Base-by-base conservation (phyloP, 768 basidiomycete genomes). In the Mrakia hoshinonis region DNA sequence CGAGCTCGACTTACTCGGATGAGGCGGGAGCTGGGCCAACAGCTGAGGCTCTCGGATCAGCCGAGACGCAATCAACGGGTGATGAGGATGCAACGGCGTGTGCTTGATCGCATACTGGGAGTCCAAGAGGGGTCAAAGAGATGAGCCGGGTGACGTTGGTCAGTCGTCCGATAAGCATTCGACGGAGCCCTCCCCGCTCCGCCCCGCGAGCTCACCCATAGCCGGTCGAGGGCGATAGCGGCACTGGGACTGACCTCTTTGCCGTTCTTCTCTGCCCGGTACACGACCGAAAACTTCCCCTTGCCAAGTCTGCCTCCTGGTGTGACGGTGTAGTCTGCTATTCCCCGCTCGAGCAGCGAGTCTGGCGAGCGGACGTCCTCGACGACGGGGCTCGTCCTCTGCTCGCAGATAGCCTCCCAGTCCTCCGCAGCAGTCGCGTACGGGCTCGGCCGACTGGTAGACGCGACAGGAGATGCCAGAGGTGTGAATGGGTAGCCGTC, bases 81-180 rank as follows among this genome's bases (percentile, higher is more conserved):
- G 82, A 69, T 82, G 82, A 0, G 81, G 80, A 69, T 80, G 77
- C 4, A 82, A 74, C 0, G 81, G 80, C 1, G 82, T 82, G 68
- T 82, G 81, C 73, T 82, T 82, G 70, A 82, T 75, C 1, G 81
- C 82, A 73, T 78, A 81, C 81, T 82, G 75, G 1, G n/a, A 1
- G 39, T 46, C 43, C 39, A 36, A 22, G 49, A 48, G 20, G 18
- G 49, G n/a, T 24, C 20, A 69, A 39, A 52, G 5, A 13, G 47
- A 11, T 24, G 36, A 49, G 47, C 0, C 1, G 22, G 24, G 15
- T 22, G 13, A 65, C 24, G 58, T 26, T 36, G 36, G 11, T 5
- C 20, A 20, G 36, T 51, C 22, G 49, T 36, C 10, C 7, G 22
- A 31, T 24, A 51, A 74, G 38, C 12, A 34, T 48, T 11, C 15